Evolutionary conservation across 306 rosid species (phyloP).

Genomic region (Aeschynomene evenia): DNA sequence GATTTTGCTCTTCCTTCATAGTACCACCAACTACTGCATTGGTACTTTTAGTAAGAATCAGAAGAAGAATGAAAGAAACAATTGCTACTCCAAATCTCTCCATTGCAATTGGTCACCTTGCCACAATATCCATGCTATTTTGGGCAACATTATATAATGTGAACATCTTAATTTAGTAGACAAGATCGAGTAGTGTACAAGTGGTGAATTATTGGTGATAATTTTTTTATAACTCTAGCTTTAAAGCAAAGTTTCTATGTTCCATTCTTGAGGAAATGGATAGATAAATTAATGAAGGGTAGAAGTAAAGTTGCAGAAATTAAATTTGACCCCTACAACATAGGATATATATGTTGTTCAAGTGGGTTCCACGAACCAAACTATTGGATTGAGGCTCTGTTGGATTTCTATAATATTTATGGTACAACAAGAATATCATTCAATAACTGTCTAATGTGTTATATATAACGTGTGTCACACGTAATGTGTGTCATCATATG

Average conservation of each 20-base stretch:
- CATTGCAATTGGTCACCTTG: constrained; percentile 46
- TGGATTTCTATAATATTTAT: too few relatives aligned
- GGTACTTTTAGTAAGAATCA: constrained; percentile 33
- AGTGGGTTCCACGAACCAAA: constrained; percentile 42
- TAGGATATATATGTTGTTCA: constrained; percentile 12
- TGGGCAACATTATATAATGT: constrained; percentile 34
- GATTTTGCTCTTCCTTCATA: constrained; percentile 42
- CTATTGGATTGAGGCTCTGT: not conserved
- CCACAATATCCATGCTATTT: constrained; percentile 24
- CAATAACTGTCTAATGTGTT: too few relatives aligned
- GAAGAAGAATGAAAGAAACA: constrained; percentile 38
- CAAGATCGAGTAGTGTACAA: constrained; percentile 39
- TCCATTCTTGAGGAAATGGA: constrained; percentile 31
- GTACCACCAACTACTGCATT: constrained; percentile 27
- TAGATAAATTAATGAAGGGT: constrained; percentile 40
- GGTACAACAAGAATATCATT: too few relatives aligned
- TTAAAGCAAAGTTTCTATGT: constrained; percentile 63
- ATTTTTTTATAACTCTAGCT: constrained; percentile 45
- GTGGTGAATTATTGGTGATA: constrained; percentile 43
- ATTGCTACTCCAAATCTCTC: constrained; percentile 24
- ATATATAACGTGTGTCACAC: too few relatives aligned
- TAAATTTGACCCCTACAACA: not conserved
- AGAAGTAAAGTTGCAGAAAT: constrained; percentile 46
- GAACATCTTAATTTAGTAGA: constrained; percentile 9
- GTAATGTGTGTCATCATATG: too few relatives aligned